These are phyloP conservation scores for Sporothrix protearum DNA, from an alignment of 2,329 filamentous ascomycete species.

Conservation along the genomic window DNA sequence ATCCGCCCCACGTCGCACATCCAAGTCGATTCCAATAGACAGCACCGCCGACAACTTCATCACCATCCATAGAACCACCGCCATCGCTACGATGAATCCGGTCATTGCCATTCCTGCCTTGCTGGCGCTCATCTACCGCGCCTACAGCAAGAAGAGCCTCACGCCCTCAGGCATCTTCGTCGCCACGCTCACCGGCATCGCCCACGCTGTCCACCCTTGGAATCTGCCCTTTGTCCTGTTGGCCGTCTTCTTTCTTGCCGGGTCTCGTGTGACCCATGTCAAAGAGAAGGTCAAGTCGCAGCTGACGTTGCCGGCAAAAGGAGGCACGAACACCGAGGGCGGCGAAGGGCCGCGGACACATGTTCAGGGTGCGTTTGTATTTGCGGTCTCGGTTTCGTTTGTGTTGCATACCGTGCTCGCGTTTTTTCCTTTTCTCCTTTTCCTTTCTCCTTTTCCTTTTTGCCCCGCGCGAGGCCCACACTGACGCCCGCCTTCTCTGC, in stretches of 20 bases:
- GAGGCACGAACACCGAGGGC: slow-evolving; percentile 59
- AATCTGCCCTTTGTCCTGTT: slow-evolving; percentile 84
- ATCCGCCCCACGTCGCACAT: not conserved
- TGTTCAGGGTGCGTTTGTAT: slow-evolving; percentile 59
- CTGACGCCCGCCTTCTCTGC: not conserved
- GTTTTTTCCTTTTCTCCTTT: not conserved
- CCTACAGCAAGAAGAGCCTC: slow-evolving; percentile 69
- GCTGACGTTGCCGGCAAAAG: slow-evolving; percentile 73
- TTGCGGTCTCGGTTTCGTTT: too few species aligned
- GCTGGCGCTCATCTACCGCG: slow-evolving; percentile 60
- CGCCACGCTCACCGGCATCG: slow-evolving; percentile 68
- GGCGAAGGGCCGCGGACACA: slow-evolving; percentile 81
- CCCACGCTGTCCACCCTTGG: slow-evolving; percentile 91
- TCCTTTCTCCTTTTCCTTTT: too few species aligned
- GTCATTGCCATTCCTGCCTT: slow-evolving; percentile 57
- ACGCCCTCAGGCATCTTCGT: slow-evolving; percentile 71
- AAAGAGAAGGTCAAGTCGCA: slow-evolving; percentile 83
- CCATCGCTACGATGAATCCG: slow-evolving; percentile 49
- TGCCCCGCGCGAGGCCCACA: too few species aligned
- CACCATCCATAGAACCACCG: not conserved
- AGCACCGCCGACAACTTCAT: not conserved
- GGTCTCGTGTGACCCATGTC: slow-evolving; percentile 69
- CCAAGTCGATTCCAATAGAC: not conserved
- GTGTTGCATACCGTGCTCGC: not conserved
- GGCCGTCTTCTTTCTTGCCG: slow-evolving; percentile 79